These are phyloP conservation scores for Talaromyces sp. DNA, from an alignment of 2,329 filamentous ascomycete species.

Conservation along the genomic window DNA sequence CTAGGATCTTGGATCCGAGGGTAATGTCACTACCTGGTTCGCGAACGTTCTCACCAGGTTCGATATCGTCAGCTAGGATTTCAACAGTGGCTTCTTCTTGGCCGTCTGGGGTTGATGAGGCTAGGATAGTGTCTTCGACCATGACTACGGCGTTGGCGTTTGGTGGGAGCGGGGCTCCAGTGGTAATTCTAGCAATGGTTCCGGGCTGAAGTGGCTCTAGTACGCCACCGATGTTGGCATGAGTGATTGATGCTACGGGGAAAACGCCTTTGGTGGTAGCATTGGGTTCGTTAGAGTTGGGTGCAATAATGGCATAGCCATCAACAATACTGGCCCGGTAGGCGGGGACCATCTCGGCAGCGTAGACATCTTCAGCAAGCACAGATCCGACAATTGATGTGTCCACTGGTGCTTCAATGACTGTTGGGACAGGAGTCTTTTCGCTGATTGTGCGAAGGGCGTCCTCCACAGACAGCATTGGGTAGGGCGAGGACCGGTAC, in stretches of 20 bases:
- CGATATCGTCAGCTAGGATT: conserved; percentile 76
- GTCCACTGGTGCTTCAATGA: conserved; percentile 64
- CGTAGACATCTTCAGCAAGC: conserved; percentile 78
- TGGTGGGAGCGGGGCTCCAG: conserved; percentile 84
- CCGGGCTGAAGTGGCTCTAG: conserved; percentile 66
- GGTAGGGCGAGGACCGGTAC: conserved; percentile 84
- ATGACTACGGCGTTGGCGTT: conserved; percentile 92
- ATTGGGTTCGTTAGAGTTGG: conserved; percentile 53
- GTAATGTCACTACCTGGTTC: conserved; percentile 88
- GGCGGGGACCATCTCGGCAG: conserved; percentile 82
- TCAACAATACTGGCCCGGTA: conserved; percentile 97
- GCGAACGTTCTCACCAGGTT: conserved; percentile 81
- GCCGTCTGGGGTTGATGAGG: conserved; percentile 74
- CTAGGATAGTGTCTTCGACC: conserved; percentile 89
- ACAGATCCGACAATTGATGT: conserved; percentile 72
- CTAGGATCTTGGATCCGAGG: conserved; percentile 69
- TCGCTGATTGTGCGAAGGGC: conserved; percentile 73
- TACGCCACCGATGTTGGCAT: conserved; percentile 74
- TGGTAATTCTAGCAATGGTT: conserved; percentile 87
- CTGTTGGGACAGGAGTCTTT: conserved; percentile 67
- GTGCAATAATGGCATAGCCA: conserved; percentile 80
- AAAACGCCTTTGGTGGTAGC: conserved; percentile 73
- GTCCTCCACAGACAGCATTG: conserved; percentile 84
- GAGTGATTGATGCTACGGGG: conserved; percentile 82
- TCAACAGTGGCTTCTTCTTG: conserved; percentile 85